Percentiles rank a stretch among this genome's conserved stretches.
Evolutionary conservation across 805 yeast species (phyloP).

Genomic region (Wickerhamiella alocasiicola): DNA sequence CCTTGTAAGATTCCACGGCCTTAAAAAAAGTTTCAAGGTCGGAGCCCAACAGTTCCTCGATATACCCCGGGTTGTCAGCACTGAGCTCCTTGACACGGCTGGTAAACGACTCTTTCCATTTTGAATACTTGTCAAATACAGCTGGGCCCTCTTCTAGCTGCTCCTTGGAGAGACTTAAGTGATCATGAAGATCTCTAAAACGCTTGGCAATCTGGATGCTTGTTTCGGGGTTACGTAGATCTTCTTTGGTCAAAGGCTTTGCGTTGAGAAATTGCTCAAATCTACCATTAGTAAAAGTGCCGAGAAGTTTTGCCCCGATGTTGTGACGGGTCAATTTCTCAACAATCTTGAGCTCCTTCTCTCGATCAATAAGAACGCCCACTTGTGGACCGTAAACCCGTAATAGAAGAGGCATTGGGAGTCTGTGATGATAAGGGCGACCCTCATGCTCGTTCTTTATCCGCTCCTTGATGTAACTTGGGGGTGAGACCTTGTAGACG

Average conservation of each 20-base stretch:
- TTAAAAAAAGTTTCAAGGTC: conserved; percentile 33
- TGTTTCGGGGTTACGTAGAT: conserved; percentile 62
- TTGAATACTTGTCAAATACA: conserved; percentile 54
- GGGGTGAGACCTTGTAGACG: conserved; percentile 63
- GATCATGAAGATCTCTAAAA: conserved; percentile 86
- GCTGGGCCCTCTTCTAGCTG: conserved; percentile 54
- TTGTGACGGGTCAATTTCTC: conserved; percentile 59
- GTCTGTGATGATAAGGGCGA: conserved; percentile 24
- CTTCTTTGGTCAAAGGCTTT: conserved; percentile 56
- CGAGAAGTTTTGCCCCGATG: conserved; percentile 81
- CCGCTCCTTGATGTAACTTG: conserved; percentile 27
- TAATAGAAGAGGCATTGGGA: conserved; percentile 51
- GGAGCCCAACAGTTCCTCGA: conserved; percentile 12
- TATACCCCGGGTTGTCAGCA: conserved; percentile 27
- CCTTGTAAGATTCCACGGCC: conserved; percentile 40
- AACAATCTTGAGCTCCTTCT: conserved; percentile 59
- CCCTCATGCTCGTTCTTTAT: conserved; percentile 26
- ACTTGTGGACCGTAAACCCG: conserved; percentile 85
- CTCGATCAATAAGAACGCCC: conserved; percentile 75
- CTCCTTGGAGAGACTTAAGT: conserved; percentile 47
- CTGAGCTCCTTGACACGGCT: conserved; percentile 33
- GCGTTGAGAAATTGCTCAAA: conserved; percentile 89
- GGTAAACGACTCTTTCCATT: conserved; percentile 51
- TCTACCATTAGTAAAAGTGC: conserved; percentile 85
- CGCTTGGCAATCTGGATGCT: conserved; percentile 83